Conservation (phyloP, 2,329 filamentous ascomycete genomes). For the Alternaria alternata region DNA sequence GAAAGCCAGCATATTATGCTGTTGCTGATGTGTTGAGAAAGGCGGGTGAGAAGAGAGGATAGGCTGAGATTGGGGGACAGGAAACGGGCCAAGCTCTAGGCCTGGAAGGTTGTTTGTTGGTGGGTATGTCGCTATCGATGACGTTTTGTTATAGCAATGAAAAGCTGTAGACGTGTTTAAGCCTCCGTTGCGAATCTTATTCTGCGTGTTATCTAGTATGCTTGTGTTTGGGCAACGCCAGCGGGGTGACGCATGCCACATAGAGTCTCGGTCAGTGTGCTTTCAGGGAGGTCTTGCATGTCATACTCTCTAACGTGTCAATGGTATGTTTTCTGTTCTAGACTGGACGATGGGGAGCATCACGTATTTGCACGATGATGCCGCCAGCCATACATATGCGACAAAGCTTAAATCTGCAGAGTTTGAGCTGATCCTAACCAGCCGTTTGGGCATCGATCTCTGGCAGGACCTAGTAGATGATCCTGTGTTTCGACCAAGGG, state of each 20-base stretch:
- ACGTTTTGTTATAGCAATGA: neutral
- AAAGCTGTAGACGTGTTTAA: neutral
- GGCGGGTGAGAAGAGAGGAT: conserved; percentile 7
- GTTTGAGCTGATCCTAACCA: neutral
- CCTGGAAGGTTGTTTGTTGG: neutral
- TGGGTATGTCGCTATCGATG: neutral
- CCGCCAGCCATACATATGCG: neutral
- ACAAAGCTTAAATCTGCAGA: neutral
- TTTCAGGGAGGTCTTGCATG: neutral
- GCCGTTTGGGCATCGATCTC: neutral
- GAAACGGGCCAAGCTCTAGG: neutral
- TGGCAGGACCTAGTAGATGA: neutral
- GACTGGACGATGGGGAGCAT: neutral
- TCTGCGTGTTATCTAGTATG: neutral
- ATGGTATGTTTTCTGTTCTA: neutral
- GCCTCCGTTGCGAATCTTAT: too few species aligned
- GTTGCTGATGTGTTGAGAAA: conserved; percentile 37
- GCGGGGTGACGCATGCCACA: neutral
- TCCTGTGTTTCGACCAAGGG: neutral
- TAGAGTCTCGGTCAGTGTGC: neutral
- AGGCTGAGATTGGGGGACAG: neutral
- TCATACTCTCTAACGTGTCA: neutral
- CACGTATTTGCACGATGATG: too few species aligned
- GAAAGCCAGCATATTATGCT: conserved; percentile 49
- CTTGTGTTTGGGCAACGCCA: neutral